Evolutionary conservation across 768 basidiomycete species (phyloP).

Genomic region (Russula dissimulans): DNA sequence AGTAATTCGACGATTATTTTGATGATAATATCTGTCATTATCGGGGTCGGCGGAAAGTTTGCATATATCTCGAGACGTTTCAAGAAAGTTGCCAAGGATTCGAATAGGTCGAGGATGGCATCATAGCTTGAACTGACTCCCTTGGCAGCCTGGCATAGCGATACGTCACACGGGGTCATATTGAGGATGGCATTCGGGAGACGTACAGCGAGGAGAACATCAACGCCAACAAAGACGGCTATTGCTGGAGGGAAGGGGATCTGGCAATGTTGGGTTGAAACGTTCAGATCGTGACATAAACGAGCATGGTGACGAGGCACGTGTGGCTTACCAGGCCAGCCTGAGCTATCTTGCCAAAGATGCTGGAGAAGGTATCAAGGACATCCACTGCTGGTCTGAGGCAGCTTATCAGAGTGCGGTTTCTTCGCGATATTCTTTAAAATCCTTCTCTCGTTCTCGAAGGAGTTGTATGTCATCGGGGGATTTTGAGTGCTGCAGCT

Average conservation of each 20-base stretch:
- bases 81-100: neutral
- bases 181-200: neutral
- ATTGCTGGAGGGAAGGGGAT: neutral
- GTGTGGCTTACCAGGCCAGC: neutral
- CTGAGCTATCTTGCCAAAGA: neutral
- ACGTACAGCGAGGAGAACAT: neutral
- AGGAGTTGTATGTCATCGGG: neutral
- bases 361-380: neutral
- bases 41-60: neutral
- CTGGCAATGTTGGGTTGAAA: neutral
- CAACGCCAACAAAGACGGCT: neutral
- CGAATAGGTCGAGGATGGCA: neutral
- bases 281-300: no score
- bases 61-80: neutral
- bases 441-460: neutral
- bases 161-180: neutral
- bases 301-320: neutral
- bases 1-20: neutral
- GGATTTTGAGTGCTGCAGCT: neutral
- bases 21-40: neutral
- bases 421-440: constrained; percentile 1
- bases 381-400: neutral
- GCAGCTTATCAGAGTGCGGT: neutral
- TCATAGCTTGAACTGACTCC: neutral
- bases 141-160: neutral